Percentiles rank a stretch among this genome's conserved stretches.
Evolutionary conservation across 2,329 filamentous ascomycete species (phyloP).

Genomic region (Colletotrichum agaves): DNA sequence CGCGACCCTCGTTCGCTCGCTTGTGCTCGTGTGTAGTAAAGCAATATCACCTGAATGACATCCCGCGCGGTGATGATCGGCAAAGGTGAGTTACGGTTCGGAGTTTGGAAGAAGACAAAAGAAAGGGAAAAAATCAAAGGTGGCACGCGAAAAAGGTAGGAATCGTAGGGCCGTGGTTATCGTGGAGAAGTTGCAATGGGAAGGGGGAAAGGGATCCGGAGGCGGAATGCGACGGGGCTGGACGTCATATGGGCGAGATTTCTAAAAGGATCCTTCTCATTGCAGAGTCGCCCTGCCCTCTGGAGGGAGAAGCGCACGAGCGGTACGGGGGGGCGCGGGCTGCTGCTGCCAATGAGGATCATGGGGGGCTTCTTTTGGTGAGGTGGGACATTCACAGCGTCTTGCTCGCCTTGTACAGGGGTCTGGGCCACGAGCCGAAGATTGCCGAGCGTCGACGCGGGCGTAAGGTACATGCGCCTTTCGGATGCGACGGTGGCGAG

Average conservation of each 20-base stretch:
- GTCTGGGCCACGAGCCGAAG: constrained; percentile 36
- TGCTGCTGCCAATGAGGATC: not conserved
- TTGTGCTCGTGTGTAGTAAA: not conserved
- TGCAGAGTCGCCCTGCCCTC: constrained; percentile 17
- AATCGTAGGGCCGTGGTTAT: constrained; percentile 31
- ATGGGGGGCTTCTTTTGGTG: not conserved
- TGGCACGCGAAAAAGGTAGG: constrained; percentile 9
- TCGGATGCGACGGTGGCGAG: constrained; percentile 11
- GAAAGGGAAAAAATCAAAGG: not conserved
- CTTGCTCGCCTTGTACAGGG: constrained; percentile 25
- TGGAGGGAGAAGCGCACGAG: constrained; percentile 18
- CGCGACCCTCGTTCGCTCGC: constrained; percentile 19
- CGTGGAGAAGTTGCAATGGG: constrained; percentile 32
- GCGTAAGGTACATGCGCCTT: constrained; percentile 17
- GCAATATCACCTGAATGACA: constrained; percentile 5
- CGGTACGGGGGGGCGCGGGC: constrained; percentile 4
- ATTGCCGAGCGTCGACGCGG: constrained; percentile 36
- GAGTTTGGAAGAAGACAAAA: not conserved
- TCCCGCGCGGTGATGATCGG: not conserved
- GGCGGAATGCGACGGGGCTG: constrained; percentile 33
- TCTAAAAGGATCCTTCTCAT: constrained; percentile 36
- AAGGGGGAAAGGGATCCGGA: constrained; percentile 29
- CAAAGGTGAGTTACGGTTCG: not conserved
- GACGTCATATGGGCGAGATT: constrained; percentile 38
- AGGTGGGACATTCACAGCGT: not conserved